phyloP scores from a whole-genome alignment of 192 early-diverging fungal genomes.

The Phlyctochytrium bullatum region DNA sequence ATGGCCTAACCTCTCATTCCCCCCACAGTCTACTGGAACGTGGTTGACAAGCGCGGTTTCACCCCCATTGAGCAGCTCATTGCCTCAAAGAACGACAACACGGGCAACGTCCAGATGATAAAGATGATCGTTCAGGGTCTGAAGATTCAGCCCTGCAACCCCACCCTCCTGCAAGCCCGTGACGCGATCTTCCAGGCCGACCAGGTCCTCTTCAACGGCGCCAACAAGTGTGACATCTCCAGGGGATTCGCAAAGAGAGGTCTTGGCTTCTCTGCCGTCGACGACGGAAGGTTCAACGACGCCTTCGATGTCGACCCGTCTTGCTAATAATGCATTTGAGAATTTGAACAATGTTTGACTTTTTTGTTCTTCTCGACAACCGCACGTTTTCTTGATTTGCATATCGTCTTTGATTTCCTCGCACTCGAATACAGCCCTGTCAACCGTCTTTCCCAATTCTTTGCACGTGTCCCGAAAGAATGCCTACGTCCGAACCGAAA shows the following conservation, averaged over 20 bases:
- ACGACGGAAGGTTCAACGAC: not conserved
- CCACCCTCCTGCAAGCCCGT: slow-evolving; percentile 60
- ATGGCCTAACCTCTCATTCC: too few relatives aligned
- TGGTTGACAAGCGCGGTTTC: not conserved
- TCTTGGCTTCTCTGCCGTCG: not conserved
- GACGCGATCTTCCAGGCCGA: slow-evolving; percentile 66
- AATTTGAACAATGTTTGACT: too few relatives aligned
- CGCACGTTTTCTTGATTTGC: too few relatives aligned
- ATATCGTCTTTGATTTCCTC: too few relatives aligned
- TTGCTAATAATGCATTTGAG: too few relatives aligned
- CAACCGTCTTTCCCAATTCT: too few relatives aligned
- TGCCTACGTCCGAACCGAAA: too few relatives aligned
- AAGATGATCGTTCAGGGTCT: slow-evolving; percentile 13
- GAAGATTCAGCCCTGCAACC: slow-evolving; percentile 55
- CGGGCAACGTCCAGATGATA: slow-evolving; percentile 16
- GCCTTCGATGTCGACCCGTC: not conserved
- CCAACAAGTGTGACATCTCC: slow-evolving; percentile 57
- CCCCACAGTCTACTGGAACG: not conserved
- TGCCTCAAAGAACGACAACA: not conserved
- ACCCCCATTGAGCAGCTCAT: not conserved
- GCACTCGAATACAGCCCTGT: too few relatives aligned
- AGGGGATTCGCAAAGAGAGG: slow-evolving; percentile 8
- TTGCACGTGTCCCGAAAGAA: too few relatives aligned
- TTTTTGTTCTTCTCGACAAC: too few relatives aligned
- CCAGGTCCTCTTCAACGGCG: slow-evolving; percentile 42